Base-by-base conservation (phyloP, 495 filamentous ascomycete species). In the Aspergillus nidulans region DNA sequence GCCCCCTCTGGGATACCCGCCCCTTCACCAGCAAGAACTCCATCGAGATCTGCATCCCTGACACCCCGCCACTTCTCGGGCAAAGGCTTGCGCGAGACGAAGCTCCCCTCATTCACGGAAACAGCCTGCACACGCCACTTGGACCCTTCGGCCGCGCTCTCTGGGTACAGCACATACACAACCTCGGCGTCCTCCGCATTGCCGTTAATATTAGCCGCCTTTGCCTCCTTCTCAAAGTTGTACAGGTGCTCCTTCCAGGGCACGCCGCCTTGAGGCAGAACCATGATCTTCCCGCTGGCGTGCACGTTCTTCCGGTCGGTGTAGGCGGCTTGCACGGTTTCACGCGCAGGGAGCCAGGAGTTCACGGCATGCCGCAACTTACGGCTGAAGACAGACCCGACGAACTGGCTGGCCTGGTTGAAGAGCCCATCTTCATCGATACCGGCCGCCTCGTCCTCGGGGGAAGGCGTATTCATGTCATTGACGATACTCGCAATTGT, bases 241-340 rank as follows among this genome's bases (percentile, higher is more conserved):
- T 96, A 97, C 15, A 98, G 78, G 62, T 98, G 94, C 63, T 97
- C 92, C 66, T 92, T 91, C 94, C 94, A 98, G 9, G 94, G 95
- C 51, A 90, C 81, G 36, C 86, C 81, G 50, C 82, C 82, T 10
- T 85, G 76, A 49, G 85, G 80, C 19, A 97, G 75, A 6, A 97
- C 85, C 62, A 97, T 74, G 47, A 98, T 85, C 36, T 87, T 82
- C 38, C 92, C 94, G 54, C 83, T 70, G 8, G 82, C 62, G 71
- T 96, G 88, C 61, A 82, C 77, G 47, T 88, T 70, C 7, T 57
- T 61, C 13, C 94, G 83, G 51, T 74, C 71, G 6, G 70, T 63
- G 62, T 91, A 95, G 1, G 92, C 90, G 36, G 78, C 69, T 19
- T 79, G 79, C 16, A 97, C 91, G 40, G 88, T 76, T 18, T 85